Evolutionary conservation across 1,284 basidiomycete species (phyloP), one percentile per base, ranked within the genome.

Genomic region (Cutaneotrichosporon cavernicola): DNA sequence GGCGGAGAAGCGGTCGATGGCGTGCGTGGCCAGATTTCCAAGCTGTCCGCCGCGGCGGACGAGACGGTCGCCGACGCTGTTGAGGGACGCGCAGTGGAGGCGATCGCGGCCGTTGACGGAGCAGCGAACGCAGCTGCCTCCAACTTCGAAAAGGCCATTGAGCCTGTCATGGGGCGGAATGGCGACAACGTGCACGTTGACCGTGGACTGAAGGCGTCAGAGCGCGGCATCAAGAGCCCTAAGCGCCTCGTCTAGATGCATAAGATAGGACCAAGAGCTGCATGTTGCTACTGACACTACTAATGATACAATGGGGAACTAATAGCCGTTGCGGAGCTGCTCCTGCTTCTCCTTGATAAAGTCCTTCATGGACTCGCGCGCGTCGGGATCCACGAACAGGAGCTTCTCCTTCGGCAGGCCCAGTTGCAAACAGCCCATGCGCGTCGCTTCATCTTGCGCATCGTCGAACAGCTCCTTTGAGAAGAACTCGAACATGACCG

Each of bases 381-480:
- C 69, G 1, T 64, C 56, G 1, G 78, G 78, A 61, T 75, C 72
- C 53, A 80, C 70, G 51, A 77, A 77, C 14, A 80, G 63, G 18
- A 74, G 58, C 64, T 78, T 78, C 31, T 70, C 52, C 26, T 55
- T 60, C 2, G 70, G 69, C 3, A 74, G 55, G 13, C 71, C 64
- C 21, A 69, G 65, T n/a, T 69, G 63, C 14, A 74, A 49, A 4
- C 66, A 71, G n/a, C 67, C 76, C 43, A 74, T 76, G 9, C 71
- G 69, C 46, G 67, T 67, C 2, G 76, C 75, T 53, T 78, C 75
- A 18, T 65, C 70, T 10, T 70, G 66, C 13, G 74, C 75, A 36
- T 74, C 75, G 43, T 80, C 76, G 60, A 70, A 80, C 43, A 80
- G 66, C 53, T 78, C 76, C 66, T 75, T 76, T 10, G 75, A 76